Evolutionary conservation across 2,329 filamentous ascomycete genomes (phyloP).

Genomic region (Ophiostoma sp.): DNA sequence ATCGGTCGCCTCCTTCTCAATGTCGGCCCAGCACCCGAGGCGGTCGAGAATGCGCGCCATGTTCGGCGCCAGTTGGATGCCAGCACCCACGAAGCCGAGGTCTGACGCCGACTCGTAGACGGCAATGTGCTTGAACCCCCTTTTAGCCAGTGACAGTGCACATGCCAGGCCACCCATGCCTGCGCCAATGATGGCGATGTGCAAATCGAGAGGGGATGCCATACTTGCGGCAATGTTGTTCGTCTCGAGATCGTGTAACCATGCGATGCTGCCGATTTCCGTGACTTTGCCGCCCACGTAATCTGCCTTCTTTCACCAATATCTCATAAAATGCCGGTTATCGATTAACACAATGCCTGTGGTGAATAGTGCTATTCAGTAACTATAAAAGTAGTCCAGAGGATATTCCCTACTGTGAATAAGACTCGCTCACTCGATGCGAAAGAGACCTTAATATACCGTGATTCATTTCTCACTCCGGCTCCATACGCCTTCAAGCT

Average conservation of each 20-base stretch:
- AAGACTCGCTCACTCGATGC: not conserved
- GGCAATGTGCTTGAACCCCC: slow-evolving; percentile 66
- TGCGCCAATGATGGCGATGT: slow-evolving; percentile 34
- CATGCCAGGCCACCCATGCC: slow-evolving; percentile 74
- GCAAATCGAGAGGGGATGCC: slow-evolving; percentile 27
- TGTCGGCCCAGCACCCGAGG: slow-evolving; percentile 65
- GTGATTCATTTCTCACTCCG: not conserved
- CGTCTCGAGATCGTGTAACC: not conserved
- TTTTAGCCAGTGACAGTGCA: slow-evolving; percentile 67
- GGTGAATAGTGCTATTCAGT: too few relatives aligned
- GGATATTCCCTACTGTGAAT: too few relatives aligned
- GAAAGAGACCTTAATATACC: too few relatives aligned
- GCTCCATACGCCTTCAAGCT: not conserved
- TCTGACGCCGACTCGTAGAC: slow-evolving; percentile 69
- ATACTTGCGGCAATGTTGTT: not conserved
- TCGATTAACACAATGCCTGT: too few relatives aligned
- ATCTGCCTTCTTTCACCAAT: too few relatives aligned
- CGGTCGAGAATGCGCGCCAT: slow-evolving; percentile 70
- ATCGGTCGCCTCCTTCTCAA: slow-evolving; percentile 65
- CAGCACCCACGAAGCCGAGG: slow-evolving; percentile 76
- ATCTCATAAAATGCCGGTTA: too few relatives aligned
- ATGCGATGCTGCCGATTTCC: not conserved
- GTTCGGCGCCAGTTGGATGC: slow-evolving; percentile 79
- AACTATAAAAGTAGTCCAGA: too few relatives aligned
- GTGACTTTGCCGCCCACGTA: too few relatives aligned